Conservation (phyloP, 148 eudicot genomes). For the Fagopyrum homotropicum region DNA sequence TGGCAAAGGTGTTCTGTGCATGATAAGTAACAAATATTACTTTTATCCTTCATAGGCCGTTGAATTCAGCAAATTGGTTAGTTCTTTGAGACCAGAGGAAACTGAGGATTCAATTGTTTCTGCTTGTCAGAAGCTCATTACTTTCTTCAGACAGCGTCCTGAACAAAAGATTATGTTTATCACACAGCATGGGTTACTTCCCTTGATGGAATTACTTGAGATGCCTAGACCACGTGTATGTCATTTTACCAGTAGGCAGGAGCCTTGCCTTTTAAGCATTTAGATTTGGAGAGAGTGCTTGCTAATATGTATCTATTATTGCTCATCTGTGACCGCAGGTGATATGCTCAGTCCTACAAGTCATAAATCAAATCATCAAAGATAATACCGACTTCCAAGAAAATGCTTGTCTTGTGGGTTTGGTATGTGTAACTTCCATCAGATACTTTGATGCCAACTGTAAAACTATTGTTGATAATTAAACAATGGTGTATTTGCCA, state of each 20-base stretch:
- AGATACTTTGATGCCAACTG: not conserved
- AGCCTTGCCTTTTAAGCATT: constrained; percentile 4
- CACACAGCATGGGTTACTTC: constrained; percentile 88
- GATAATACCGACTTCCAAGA: constrained; percentile 85
- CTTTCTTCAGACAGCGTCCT: constrained; percentile 81
- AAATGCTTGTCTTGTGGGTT: constrained; percentile 97
- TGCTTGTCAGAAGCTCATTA: constrained; percentile 81
- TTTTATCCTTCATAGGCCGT: constrained; percentile 55
- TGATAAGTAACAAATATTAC: not conserved
- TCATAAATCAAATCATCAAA: constrained; percentile 79
- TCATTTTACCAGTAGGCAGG: constrained; percentile 5
- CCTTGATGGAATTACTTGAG: constrained; percentile 90
- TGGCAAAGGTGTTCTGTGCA: constrained; percentile 8
- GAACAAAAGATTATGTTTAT: constrained; percentile 88
- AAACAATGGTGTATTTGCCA: not conserved
- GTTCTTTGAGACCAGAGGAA: constrained; percentile 80
- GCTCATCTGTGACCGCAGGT: constrained; percentile 49
- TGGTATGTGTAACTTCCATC: constrained; percentile 47
- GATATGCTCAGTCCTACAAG: constrained; percentile 82
- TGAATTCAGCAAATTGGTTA: constrained; percentile 82
- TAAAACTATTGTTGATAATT: not conserved
- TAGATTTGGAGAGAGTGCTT: not conserved
- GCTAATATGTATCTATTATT: not conserved
- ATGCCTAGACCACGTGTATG: constrained; percentile 84
- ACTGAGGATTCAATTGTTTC: constrained; percentile 83